Evolutionary conservation across 495 filamentous ascomycete genomes (phyloP), one percentile per base, ranked within the genome.

Genomic region (Cercophora samala): DNA sequence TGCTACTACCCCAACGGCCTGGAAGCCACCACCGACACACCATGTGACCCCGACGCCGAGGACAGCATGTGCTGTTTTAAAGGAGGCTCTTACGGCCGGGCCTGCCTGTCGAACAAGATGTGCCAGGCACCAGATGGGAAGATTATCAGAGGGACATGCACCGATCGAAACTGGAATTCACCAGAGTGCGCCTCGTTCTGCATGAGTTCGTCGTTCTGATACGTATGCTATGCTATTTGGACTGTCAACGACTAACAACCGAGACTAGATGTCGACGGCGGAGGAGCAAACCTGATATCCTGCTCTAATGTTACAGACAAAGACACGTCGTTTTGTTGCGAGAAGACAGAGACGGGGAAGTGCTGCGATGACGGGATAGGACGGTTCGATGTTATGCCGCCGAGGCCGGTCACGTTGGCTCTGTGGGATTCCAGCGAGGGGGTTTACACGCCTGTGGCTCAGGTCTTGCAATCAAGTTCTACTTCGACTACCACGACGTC

Each of bases 31-130:
- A 29, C 6, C 60, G 26, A 62, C 18, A 9, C 29, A 4, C 60
- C 60, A 19, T 62, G 60, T 19, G 29, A 62, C 60, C 26, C 60
- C 13, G 29, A 62, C n/a, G 60, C 60, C 11, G 60, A 37, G n/a
- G 29, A 42, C n/a, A 42, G 26, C 26, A 15, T 22, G 19, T 62
- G 60, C 19, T 62, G 60, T 18, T 23, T 26, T 8, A 15, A 21
- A 22, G 58, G n/a, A 4, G 15, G 60, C 5, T 23, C 13, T 2
- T 17, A 46, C 11, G 29, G 29, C 5, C 18, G 32, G 18, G 18
- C 18, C 26, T 62, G 60, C 46, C 60, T 62, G 4, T 18, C 26
- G 6, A 62, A 62, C 26, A 29, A 29, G 18, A 25, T 62, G 25
- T 62, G 60, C 29, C 24, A 19, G 11, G 26, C 25, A 1, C 53